Evolutionary conservation across 2,329 filamentous ascomycete species (phyloP), one percentile per base, ranked within the genome.

Genomic region (Pseudopithomyces chartarum): DNA sequence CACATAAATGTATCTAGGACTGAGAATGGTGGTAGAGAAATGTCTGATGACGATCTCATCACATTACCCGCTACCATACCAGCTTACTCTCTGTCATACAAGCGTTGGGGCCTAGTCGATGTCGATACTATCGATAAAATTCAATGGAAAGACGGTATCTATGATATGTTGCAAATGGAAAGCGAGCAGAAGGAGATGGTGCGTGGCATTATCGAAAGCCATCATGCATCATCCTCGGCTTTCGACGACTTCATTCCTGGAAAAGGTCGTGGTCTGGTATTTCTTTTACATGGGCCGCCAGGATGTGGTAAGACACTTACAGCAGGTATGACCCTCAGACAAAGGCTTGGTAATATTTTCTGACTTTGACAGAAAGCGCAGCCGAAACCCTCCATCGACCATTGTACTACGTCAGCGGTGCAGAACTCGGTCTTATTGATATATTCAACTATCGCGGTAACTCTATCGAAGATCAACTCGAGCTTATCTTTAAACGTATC

Each of bases 101-200:
- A 48, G 19, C 2, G 32, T 17, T 48, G 45, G 45, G 45, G 45
- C 17, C 17, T 48, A 2, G 10, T 48, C 15, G 45, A 48, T 23
- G 45, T 48, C 5, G 17, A 48, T n/a, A 20, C 34, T 33, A 17
- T 48, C 10, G 29, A 36, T 7, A 32, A 36, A 1, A 36, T 48
- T 12, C 17, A 36, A 22, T 48, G 45, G 45, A 48, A 48, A 36
- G 32, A 48, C 8, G 45, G 36, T 19, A 48, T 48, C 17, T 48
- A 48, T 11, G 45, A 48, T 33, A 48, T 48, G 45, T 19, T 48
- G 17, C 45, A 48, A 17, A 48, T 48, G 45, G 45, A 48, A 36
- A 32, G 29, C 1, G 45, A 48, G 17, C 45, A 36, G 32, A 48
- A 48, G 29, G 45, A 48, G 15, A 48, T 48, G 45, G 45, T 48